A percentile compares a stretch with the other conserved stretches of the same genome.
phyloP scores from a whole-genome alignment of 1,284 basidiomycete species.

The Cyathus olla region DNA sequence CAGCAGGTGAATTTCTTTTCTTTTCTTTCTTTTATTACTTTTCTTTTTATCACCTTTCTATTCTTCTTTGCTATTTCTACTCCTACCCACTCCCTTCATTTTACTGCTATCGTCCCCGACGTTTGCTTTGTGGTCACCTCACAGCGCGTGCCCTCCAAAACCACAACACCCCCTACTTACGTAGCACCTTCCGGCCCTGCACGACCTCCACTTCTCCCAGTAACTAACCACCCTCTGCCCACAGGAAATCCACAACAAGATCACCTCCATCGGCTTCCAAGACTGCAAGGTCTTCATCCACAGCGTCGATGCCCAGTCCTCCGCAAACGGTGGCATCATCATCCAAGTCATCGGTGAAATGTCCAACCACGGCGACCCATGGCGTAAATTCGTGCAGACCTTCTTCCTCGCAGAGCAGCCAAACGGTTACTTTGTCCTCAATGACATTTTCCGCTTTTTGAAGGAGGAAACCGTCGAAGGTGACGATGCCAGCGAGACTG shows the following conservation, averaged over 20 bases:
- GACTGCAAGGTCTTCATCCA: constrained; percentile 99
- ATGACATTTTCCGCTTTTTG: constrained; percentile 99
- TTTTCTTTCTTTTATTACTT: neutral
- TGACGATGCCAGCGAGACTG: constrained; percentile 70
- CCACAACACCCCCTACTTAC: too few species aligned
- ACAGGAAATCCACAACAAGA: constrained; percentile 98
- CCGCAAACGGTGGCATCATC: constrained; percentile 95
- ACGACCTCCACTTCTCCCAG: constrained; percentile 1
- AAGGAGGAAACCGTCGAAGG: constrained; percentile 93
- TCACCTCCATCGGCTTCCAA: constrained; percentile 92
- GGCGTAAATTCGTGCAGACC: constrained; percentile 99
- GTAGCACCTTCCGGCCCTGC: constrained; percentile 1
- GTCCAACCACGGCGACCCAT: constrained; percentile 90
- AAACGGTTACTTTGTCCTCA: constrained; percentile 99
- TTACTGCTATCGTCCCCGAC: too few species aligned
- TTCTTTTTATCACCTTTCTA: neutral
- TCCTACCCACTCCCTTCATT: too few species aligned
- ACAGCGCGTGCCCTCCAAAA: too few species aligned
- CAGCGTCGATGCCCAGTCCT: constrained; percentile 94
- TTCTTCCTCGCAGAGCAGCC: constrained; percentile 99
- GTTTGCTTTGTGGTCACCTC: too few species aligned
- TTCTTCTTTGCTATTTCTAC: neutral
- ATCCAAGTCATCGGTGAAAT: constrained; percentile 99
- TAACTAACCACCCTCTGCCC: constrained; percentile 4
- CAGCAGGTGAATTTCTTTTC: constrained; percentile 77